Conservation (phyloP, 352 stramenopile genomes). For the Phytophthora quininea region DNA sequence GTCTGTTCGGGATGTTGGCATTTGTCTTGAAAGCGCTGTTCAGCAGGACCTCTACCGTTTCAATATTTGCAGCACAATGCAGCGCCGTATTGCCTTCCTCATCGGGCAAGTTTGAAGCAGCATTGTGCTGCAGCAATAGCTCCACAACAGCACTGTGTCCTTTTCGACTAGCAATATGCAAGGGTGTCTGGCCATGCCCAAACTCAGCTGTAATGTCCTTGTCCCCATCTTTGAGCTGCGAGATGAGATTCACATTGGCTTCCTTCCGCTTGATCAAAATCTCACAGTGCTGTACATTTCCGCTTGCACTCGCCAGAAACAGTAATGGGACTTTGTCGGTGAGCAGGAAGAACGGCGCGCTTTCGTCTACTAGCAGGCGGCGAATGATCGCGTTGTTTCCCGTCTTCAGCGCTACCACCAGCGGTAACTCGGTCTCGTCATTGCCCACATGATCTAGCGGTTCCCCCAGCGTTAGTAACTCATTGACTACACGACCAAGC, state of each 20-base stretch:
- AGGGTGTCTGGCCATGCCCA: conserved; percentile 68
- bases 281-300: conserved; percentile 72
- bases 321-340: conserved; percentile 83
- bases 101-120: conserved; percentile 77
- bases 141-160: conserved; percentile 68
- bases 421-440: conserved; percentile 63
- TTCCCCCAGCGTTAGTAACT: conserved; percentile 63
- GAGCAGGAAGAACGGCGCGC: conserved; percentile 71
- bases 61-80: conserved; percentile 69
- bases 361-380: conserved; percentile 71
- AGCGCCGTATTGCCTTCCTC: conserved; percentile 83
- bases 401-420: conserved; percentile 72
- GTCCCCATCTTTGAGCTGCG: conserved; percentile 73
- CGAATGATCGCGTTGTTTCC: conserved; percentile 80
- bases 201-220: conserved; percentile 80
- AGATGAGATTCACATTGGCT: conserved; percentile 82
- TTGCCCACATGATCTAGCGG: conserved; percentile 50
- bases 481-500: conserved; percentile 79
- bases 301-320: conserved; percentile 73
- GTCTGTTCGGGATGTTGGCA: conserved; percentile 79
- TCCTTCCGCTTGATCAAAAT: conserved; percentile 66
- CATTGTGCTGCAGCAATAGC: conserved; percentile 68
- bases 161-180: conserved; percentile 80
- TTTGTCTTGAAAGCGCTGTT: conserved; percentile 70
- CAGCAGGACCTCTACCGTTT: conserved; percentile 70